Conservation (phyloP, 768 basidiomycete species). For the Lactarius psammicola region DNA sequence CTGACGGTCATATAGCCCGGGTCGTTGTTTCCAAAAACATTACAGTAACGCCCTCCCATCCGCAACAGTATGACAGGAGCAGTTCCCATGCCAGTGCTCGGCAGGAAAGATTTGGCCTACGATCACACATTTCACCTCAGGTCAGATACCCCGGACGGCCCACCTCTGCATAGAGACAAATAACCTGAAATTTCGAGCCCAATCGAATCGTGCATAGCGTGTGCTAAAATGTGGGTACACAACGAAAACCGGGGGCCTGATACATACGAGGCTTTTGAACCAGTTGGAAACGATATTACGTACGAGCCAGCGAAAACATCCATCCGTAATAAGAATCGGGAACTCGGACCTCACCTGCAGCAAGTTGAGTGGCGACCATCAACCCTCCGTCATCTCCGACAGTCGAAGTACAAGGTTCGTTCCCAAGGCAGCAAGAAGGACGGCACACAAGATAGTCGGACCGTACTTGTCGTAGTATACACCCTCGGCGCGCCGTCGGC, state of each 20-base stretch:
- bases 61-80: too few species aligned
- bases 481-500: slow-evolving; percentile 70
- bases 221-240: not conserved
- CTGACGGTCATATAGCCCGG: too few species aligned
- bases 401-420: slow-evolving; percentile 73
- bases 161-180: not conserved
- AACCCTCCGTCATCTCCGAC: slow-evolving; percentile 44
- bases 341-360: not conserved
- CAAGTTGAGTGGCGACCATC: not conserved
- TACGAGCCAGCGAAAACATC: not conserved
- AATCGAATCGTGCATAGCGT: not conserved
- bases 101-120: not conserved
- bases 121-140: not conserved
- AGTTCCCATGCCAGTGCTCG: too few species aligned
- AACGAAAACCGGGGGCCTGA: not conserved
- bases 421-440: slow-evolving; percentile 65
- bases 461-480: slow-evolving; percentile 90
- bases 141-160: not conserved
- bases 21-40: too few species aligned
- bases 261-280: not conserved
- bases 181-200: not conserved
- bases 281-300: not conserved
- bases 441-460: slow-evolving; percentile 69
- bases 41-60: too few species aligned
- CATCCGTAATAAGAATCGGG: too few species aligned